Conservation (phyloP, 306 rosid genomes). For the Cicer arietinum region DNA sequence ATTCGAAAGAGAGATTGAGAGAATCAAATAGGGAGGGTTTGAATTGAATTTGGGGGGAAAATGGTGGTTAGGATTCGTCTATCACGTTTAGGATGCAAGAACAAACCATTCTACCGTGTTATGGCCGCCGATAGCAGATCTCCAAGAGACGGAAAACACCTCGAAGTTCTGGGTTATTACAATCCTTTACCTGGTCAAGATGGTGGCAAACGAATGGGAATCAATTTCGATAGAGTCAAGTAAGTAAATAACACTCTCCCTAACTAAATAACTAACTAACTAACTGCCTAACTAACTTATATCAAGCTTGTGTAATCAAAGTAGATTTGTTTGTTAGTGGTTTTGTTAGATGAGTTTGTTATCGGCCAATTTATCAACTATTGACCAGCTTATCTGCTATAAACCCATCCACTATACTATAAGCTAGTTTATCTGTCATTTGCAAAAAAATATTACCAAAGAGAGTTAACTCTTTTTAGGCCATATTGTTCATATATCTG, state of each 20-base stretch:
- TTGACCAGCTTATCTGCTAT: too few species aligned
- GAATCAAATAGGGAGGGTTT: not conserved
- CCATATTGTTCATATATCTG: not conserved
- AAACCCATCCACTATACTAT: too few species aligned
- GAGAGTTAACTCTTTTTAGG: too few species aligned
- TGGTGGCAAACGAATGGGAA: slow-evolving; percentile 89
- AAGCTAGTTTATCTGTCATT: too few species aligned
- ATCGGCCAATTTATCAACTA: too few species aligned
- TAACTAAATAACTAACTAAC: not conserved
- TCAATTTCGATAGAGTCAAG: slow-evolving; percentile 91
- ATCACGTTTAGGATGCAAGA: slow-evolving; percentile 82
- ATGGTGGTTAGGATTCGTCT: slow-evolving; percentile 91
- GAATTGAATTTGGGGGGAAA: not conserved
- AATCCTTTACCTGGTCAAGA: slow-evolving; percentile 93
- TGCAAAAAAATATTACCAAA: too few species aligned
- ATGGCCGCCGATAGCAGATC: slow-evolving; percentile 95
- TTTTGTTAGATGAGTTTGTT: too few species aligned
- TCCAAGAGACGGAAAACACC: slow-evolving; percentile 93
- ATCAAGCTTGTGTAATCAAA: too few species aligned
- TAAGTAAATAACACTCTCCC: slow-evolving; percentile 46
- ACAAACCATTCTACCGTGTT: slow-evolving; percentile 88
- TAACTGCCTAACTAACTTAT: not conserved
- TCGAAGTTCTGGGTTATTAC: slow-evolving; percentile 87
- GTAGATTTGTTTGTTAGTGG: too few species aligned
- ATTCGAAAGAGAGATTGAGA: not conserved